These are phyloP conservation scores for Alisma plantagoaquatica DNA, from an alignment of 106 monocot species.

Conservation along the genomic window DNA sequence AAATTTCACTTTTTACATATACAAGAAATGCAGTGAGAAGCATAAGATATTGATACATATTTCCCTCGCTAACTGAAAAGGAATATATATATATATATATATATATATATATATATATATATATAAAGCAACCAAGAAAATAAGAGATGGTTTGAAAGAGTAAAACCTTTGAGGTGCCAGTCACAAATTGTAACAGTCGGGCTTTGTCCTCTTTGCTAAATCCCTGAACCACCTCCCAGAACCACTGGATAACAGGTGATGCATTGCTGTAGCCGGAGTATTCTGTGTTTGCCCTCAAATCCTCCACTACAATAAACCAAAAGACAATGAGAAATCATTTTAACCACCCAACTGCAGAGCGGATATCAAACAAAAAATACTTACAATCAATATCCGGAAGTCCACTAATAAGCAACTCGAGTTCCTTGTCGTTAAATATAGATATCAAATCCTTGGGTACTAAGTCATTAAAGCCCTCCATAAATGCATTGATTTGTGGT, in stretches of 20 bases:
- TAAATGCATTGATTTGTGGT: slow-evolving; percentile 90
- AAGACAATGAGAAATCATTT: neutral
- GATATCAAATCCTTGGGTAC: slow-evolving; percentile 76
- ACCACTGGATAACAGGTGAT: slow-evolving; percentile 96
- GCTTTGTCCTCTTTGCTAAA: slow-evolving; percentile 99
- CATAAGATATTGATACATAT: no score
- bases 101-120: no score
- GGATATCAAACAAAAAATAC: slow-evolving; percentile 5
- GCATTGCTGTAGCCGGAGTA: slow-evolving; percentile 96
- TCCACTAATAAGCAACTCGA: slow-evolving; percentile 95
- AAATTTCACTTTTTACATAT: no score
- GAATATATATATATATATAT: no score
- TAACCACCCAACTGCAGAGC: neutral
- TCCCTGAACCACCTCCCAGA: slow-evolving; percentile 94
- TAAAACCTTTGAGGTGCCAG: slow-evolving; percentile 93
- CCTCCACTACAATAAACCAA: slow-evolving; percentile 56
- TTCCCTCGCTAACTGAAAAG: no score
- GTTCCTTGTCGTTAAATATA: slow-evolving; percentile 96
- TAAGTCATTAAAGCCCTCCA: slow-evolving; percentile 94
- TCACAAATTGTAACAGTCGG: slow-evolving; percentile 94
- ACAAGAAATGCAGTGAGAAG: no score
- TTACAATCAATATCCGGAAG: slow-evolving; percentile 98
- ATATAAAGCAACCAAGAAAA: no score
- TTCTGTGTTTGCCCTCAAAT: slow-evolving; percentile 87
- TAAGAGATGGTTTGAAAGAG: no score